Conservation (phyloP, 148 eudicot genomes). For the Chenopodium suecicum region DNA sequence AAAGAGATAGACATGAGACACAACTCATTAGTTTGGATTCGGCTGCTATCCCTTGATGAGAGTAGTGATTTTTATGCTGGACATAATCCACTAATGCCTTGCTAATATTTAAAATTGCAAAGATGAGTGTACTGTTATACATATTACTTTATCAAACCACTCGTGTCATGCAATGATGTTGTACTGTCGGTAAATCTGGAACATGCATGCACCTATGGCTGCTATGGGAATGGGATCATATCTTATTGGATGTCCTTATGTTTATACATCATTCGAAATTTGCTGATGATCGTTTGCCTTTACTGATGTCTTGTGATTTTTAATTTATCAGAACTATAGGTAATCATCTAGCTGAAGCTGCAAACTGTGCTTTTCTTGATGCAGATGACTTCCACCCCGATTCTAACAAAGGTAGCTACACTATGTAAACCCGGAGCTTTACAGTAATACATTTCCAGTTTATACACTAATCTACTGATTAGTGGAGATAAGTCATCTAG, state of each 20-base stretch:
- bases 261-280: not conserved
- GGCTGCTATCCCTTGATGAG: not conserved
- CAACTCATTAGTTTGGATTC: not conserved
- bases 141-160: not conserved
- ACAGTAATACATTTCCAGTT: not conserved
- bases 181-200: not conserved
- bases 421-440: not conserved
- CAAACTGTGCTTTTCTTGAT: slow-evolving; percentile 63
- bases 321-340: slow-evolving; percentile 66
- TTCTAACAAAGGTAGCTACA: slow-evolving; percentile 72
- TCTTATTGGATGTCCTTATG: not conserved
- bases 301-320: not conserved
- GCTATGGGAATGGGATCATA: not conserved
- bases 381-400: slow-evolving; percentile 93
- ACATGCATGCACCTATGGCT: not conserved
- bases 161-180: not conserved
- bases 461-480: not conserved
- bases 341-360: slow-evolving; percentile 56
- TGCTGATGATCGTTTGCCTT: slow-evolving; percentile 4
- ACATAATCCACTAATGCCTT: not conserved
- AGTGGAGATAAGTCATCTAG: not conserved
- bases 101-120: not conserved
- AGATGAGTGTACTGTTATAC: not conserved
- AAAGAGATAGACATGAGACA: not conserved
- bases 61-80: not conserved